Evolutionary conservation across 306 rosid species (phyloP), one percentile per base, ranked within the genome.

Genomic region (Casuarina cunninghamiana): DNA sequence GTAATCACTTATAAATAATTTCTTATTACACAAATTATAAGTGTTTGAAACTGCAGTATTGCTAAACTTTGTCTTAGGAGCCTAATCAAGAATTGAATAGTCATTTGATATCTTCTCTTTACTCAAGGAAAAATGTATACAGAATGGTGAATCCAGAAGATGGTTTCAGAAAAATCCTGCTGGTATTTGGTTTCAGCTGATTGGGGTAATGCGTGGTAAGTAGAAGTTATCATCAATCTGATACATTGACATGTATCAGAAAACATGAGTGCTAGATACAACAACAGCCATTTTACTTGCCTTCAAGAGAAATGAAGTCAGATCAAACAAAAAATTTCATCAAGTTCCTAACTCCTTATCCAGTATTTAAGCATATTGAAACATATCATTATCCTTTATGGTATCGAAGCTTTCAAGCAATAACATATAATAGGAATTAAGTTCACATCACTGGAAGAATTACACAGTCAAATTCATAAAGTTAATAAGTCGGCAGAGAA

Each of bases 401-500:
- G 69, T 12, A 62, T 35, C 13, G 15, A 6, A 38, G 37, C 37
- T 37, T 11, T 5, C 17, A 32, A 26, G 3, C 44, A 37, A 17
- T 37, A 60, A 37, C 10, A 53, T 15, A 53, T 13, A 53, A 13
- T 10, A 26, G 65, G n/a, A 41, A 42, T 39, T 66, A 42, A 49
- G 35, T 37, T 38, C 43, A 2, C 35, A 66, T 66, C 50, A 42
- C 75, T 35, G 37, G 55, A 43, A 72, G 35, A 37, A 50, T 68
- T 39, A 73, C 53, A 61, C 65, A 16, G 46, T 60, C 63, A 54
- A 2, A 54, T 32, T 63, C 32, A 42, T 53, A 69, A 38, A 50
- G 66, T 66, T 37, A 68, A 76, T 32, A 54, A 21, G 71, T 73
- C 32, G 42, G 68, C 35, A 69, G 58, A 15, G 39, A 55, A 39